Evolutionary conservation across 805 yeast genomes (phyloP), one percentile per base, ranked within the genome.

Genomic region (Hermanozyma aechmeae): DNA sequence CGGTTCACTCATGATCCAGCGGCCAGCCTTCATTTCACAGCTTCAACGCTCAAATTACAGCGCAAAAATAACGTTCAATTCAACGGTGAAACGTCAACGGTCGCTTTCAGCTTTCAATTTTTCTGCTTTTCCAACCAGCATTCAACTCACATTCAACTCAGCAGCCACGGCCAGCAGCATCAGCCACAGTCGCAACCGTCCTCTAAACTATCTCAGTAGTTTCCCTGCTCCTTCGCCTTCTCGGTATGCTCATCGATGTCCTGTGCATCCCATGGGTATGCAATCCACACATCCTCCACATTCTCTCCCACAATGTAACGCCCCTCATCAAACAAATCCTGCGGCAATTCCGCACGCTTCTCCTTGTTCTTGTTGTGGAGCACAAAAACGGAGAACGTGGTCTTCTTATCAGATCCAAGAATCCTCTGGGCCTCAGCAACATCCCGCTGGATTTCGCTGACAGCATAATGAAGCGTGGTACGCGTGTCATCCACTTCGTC

Each of bases 401-500:
- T 78, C 33, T 46, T 46, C 23, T 56, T 58, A 27, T 63, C 53
- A n/a, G n/a, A n/a, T n/a, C n/a, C n/a, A n/a, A n/a, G n/a, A n/a
- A n/a, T n/a, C 50, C 13, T 65, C 73, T 30, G 58, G 46, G 24
- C 79, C 73, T 56, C 66, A 8, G 44, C 72, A 24, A 80, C 77
- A 54, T 81, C 93, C 46, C 77, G 76, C 48, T 78, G 71, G 49
- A 81, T 61, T 50, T 81, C 93, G 30, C 73, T 65, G 22, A 81
- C 65, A 3, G 92, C 92, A 46, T 81, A 81, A 48, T 80, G 87
- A 35, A 81, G 64, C 18, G 93, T 81, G 25, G 87, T 80, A 64
- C 93, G 71, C 15, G 93, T 81, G 51, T 81, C 93, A 53, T 81
- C 93, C 25, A 81, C 93, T 53, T 81, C 93, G 50, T 81, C 93